Conservation (phyloP, 208 protist species). For the Leishmania guyanensis region DNA sequence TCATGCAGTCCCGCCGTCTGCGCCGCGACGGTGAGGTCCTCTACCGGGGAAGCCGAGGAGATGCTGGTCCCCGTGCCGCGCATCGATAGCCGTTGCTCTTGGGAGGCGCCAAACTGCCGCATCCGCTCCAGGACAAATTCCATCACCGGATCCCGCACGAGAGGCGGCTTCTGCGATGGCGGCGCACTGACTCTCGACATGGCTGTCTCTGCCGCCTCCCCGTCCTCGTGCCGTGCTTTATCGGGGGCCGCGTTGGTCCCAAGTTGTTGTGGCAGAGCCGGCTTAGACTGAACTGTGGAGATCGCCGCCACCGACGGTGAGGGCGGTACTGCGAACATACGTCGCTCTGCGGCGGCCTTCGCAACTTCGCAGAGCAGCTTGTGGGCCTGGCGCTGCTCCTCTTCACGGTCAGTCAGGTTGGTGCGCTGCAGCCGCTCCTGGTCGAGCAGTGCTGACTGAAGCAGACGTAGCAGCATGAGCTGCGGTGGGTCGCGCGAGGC, state of each 20-base stretch:
- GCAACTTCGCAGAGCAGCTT: background rate
- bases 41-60: background rate
- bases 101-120: conserved; percentile 41
- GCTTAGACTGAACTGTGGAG: background rate
- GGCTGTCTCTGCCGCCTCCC: background rate
- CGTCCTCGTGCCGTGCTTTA: background rate
- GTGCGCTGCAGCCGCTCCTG: conserved; percentile 21
- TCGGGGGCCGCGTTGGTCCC: background rate
- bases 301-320: background rate
- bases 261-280: background rate
- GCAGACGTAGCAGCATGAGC: background rate
- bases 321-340: background rate
- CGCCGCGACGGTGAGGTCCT: conserved; percentile 29
- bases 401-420: conserved; percentile 16
- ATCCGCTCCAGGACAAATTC: conserved; percentile 81
- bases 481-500: background rate
- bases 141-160: conserved; percentile 68
- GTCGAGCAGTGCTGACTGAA: conserved; percentile 3
- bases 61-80: background rate
- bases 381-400: conserved; percentile 27
- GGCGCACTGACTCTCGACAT: background rate
- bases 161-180: background rate
- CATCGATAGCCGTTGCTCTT: conserved; percentile 10
- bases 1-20: conserved; percentile 4
- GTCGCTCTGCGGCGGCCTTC: background rate